Base-by-base conservation (phyloP, 768 basidiomycete genomes). In the Cystofilobasidium ferigula region DNA sequence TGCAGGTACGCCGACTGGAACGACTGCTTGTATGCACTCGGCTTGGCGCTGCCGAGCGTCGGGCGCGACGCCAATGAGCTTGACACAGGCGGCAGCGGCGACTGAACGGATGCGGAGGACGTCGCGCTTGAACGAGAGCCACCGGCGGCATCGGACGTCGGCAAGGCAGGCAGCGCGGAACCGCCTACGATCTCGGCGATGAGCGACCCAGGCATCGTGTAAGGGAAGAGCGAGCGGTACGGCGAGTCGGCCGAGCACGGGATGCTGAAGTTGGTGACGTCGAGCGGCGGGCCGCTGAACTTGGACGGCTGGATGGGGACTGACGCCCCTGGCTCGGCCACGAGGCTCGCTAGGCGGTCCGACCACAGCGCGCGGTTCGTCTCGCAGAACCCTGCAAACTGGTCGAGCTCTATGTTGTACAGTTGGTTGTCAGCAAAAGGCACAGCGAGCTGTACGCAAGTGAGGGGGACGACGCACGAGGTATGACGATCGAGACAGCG, bases 281-380 rank as follows among this genome's bases (percentile, higher is more conserved):
- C 26, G 32, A 54, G 28, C 24, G 38, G 40, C 24, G 43, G 40
- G 14, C 32, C 26, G n/a, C 26, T 30, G 43, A 26, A 26, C 18
- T 45, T 20, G 57, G 53, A 28, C 20, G 40, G 51, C 20, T 34
- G 38, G 53, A 53, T 40, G 18, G 62, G 53, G 22, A 63, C 51
- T n/a, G 64, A 40, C 26, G 43, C 1, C 20, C 42, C 16, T 10
- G 47, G 28, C 7, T 26, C 57, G 1, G 18, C 5, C 7, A 43
- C 45, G 10, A 67, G 53, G 1, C 42, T 45, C 10, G 75, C 77
- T 38, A 79, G 72, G 3, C 83, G 82, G 26, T 78, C 76, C 70
- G 82, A 78, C 92, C 92, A 94, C 48, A 81, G 76, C 22, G 78
- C 73, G 20, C 90, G 80, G 72, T 94, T 94, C 42, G 78, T 78